Base-by-base conservation (phyloP, 768 basidiomycete species). In the Russula abietina region DNA sequence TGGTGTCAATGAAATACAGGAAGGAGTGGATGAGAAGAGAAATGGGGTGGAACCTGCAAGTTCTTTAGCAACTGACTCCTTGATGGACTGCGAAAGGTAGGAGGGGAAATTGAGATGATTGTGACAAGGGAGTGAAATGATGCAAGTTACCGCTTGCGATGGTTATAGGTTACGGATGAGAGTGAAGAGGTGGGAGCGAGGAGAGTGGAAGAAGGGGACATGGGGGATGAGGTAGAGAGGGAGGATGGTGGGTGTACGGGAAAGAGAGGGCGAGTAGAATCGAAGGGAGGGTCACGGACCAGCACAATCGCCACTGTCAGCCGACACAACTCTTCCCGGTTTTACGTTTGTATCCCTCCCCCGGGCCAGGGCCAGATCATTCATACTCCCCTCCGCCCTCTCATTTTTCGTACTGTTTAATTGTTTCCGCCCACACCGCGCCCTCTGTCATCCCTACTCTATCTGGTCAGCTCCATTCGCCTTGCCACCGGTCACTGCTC, bases 41-140 rank as follows among this genome's bases (percentile, higher is more conserved):
- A 65, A 65, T 3, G 11, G 24, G 33, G 19, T n/a, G 26, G 28
- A 33, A 80, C 80, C 76, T 80, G 70, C 55, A 80, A 69, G 62
- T 70, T 73, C 70, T 73, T 75, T 57, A 75, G 66, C 66, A 81
- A 75, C 55, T 76, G 76, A 32, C 43, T 57, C 61, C 55, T 65
- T 17, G 64, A 65, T 16, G 69, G 73, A 65, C 67, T 70, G 69
- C 62, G 53, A 63, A 62, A 58, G 69, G 67, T 36, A 67, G 54
- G 39, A 46, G 43, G 48, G 53, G 24, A 30, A 52, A 48, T 58
- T 64, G 58, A 64, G 63, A 60, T 28, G 63, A 64, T 60, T 43
- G 54, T 14, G 41, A 16, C 28, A 39, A 55, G 19, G 19, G 30
- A 33, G 39, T 38, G 46, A 45, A 60, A 55, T 55, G 58, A 60